These are phyloP conservation scores for Pyrenophora teres DNA, from an alignment of 2,329 filamentous ascomycete species.

Conservation along the genomic window DNA sequence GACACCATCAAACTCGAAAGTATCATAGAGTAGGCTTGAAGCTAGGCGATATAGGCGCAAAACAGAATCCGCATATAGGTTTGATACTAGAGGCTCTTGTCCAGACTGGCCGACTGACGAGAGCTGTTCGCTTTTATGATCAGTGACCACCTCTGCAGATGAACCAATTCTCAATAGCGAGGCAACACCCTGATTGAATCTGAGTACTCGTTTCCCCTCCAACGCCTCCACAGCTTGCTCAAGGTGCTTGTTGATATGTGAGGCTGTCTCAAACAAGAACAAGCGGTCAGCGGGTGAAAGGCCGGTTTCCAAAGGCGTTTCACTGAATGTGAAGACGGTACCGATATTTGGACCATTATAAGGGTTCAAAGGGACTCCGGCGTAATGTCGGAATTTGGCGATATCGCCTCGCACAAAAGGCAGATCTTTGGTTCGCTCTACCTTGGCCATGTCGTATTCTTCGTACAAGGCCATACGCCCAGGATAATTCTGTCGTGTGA, in stretches of 20 bases:
- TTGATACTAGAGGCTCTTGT: conserved; percentile 5
- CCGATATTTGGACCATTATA: conserved; percentile 12
- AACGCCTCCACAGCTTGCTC: conserved; percentile 11
- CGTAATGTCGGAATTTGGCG: conserved; percentile 12
- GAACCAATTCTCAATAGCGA: conserved; percentile 4
- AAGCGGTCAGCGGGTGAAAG: conserved; percentile 3
- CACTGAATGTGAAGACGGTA: conserved; percentile 8
- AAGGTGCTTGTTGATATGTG: conserved; percentile 9
- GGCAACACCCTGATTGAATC: conserved; percentile 9
- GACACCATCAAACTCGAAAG: conserved; percentile 11
- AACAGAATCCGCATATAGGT: conserved; percentile 3
- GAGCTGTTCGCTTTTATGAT: background rate
- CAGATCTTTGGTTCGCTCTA: conserved; percentile 10
- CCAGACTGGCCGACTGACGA: background rate
- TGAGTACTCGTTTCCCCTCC: conserved; percentile 7
- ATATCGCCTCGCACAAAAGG: conserved; percentile 10
- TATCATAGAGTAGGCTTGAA: conserved; percentile 5
- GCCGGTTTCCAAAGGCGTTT: conserved; percentile 1
- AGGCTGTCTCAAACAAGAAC: conserved; percentile 5
- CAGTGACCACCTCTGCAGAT: background rate
- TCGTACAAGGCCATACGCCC: conserved; percentile 11
- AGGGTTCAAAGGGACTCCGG: conserved; percentile 10
- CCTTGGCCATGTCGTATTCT: conserved; percentile 7
- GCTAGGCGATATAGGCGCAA: conserved; percentile 8
- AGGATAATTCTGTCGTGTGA: conserved; percentile 6